Percentiles rank a stretch among this genome's conserved stretches.
Conservation (phyloP, 768 basidiomycete genomes). For the Suillus weaverae region DNA sequence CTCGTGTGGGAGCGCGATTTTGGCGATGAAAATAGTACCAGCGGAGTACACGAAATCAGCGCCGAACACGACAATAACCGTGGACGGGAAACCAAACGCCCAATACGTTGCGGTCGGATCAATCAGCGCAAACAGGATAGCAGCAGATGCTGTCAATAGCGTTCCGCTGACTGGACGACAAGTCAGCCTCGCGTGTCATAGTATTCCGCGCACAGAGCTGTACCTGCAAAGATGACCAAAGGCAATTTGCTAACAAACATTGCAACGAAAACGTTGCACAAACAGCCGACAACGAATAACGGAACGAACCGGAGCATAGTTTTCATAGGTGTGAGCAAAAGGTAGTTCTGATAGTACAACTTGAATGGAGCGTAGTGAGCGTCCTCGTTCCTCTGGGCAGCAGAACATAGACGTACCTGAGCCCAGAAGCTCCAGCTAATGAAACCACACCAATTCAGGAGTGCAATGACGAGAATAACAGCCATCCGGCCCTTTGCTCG, state of each 20-base stretch:
- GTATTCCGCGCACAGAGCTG: not conserved
- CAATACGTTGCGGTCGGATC: slow-evolving; percentile 59
- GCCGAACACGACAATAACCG: slow-evolving; percentile 67
- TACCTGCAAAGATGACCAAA: slow-evolving; percentile 60
- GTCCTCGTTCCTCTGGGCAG: not conserved
- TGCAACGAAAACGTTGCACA: slow-evolving; percentile 69
- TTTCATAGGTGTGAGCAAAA: slow-evolving; percentile 51
- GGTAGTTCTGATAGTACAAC: slow-evolving; percentile 74
- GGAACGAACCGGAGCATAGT: slow-evolving; percentile 72
- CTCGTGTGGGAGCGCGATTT: slow-evolving; percentile 62
- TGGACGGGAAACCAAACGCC: slow-evolving; percentile 74
- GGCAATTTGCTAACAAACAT: slow-evolving; percentile 55
- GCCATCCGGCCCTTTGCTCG: slow-evolving; percentile 62
- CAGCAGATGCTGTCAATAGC: slow-evolving; percentile 53
- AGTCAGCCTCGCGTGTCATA: slow-evolving; percentile 1
- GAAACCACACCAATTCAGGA: slow-evolving; percentile 58
- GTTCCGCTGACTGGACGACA: slow-evolving; percentile 49
- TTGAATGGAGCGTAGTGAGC: slow-evolving; percentile 22
- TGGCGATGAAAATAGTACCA: slow-evolving; percentile 66
- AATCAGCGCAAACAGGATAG: slow-evolving; percentile 69
- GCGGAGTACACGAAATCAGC: slow-evolving; percentile 75
- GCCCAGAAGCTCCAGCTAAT: slow-evolving; percentile 53
- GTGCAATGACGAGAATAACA: slow-evolving; percentile 59
- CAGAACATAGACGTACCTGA: slow-evolving; percentile 31
- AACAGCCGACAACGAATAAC: slow-evolving; percentile 63